Evolutionary conservation across 495 filamentous ascomycete genomes (phyloP), one percentile per base, ranked within the genome.

Genomic region (Aspergillus kassunensis): DNA sequence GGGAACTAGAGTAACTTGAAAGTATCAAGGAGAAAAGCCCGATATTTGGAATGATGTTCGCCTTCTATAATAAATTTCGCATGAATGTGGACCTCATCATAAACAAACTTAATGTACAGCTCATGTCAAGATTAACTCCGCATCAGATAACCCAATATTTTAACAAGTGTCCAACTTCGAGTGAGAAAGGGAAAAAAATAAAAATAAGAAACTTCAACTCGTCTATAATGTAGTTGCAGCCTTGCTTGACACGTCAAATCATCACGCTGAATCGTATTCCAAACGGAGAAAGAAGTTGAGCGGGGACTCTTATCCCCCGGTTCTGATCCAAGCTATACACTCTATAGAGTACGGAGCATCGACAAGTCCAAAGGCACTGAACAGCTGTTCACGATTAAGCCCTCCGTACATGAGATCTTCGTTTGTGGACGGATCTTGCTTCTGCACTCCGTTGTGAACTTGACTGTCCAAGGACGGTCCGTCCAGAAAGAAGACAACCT

Each of bases 361-460:
- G 8, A 65, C 63, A 8, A 60, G 48, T 2, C 67, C 61, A 29
- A 75, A 54, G n/a, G 69, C 65, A 16, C 55, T 53, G 12, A 73
- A 60, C 20, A 75, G 55, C 8, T 62, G 53, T 4, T 69, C 67
- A 19, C 59, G 60, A 0, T 64, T 62, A 55, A 72, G 54, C 1
- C 56, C 64, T 1, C 65, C 68, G 15, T 68, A 69, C 41, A 74
- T 54, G 6, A 74, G 40, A 51, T 74, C 71, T 37, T 74, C 68
- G 48, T 30, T 54, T 35, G 35, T 42, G 31, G 36, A 56, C 31
- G 30, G 41, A 39, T 53, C 49, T n/a, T 63, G 57, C 18, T 55
- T 58, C 23, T 62, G 53, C 2, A 61, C 43, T 21, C 50, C 52
- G 29, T 54, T 56, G 23, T 65, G 66, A 3, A 66, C 56, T 25